Conservation (phyloP, 805 yeast species). For the Candida golubevii region DNA sequence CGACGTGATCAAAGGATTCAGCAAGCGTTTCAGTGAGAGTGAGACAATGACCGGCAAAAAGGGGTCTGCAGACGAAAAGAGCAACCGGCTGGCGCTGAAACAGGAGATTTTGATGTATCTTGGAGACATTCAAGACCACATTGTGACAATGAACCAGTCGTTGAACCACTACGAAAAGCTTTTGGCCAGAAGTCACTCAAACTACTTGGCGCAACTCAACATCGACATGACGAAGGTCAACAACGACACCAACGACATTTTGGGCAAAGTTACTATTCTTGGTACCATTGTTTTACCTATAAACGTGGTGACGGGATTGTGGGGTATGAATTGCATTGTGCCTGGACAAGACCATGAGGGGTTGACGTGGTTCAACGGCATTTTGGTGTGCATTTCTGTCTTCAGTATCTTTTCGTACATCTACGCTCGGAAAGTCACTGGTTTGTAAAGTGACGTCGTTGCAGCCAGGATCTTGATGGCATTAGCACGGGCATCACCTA, state of each 20-base stretch:
- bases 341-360: slow-evolving; percentile 72
- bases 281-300: slow-evolving; percentile 95
- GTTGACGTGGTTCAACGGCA: slow-evolving; percentile 39
- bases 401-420: slow-evolving; percentile 35
- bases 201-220: slow-evolving; percentile 92
- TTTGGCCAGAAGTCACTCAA: slow-evolving; percentile 91
- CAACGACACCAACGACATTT: slow-evolving; percentile 93
- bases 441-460: slow-evolving; percentile 12
- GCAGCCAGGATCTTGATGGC: no score
- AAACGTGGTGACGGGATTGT: slow-evolving; percentile 91
- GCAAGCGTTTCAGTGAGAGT: slow-evolving; percentile 81
- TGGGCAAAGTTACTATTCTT: slow-evolving; percentile 86
- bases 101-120: slow-evolving; percentile 86
- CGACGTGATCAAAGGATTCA: slow-evolving; percentile 94
- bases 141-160: slow-evolving; percentile 94
- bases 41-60: slow-evolving; percentile 7
- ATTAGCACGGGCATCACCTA: no score
- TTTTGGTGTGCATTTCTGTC: slow-evolving; percentile 29
- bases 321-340: slow-evolving; percentile 98
- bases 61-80: slow-evolving; percentile 5
- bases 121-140: slow-evolving; percentile 97
- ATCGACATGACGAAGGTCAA: slow-evolving; percentile 97
- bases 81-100: slow-evolving; percentile 45
- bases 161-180: slow-evolving; percentile 92
- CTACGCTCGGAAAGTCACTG: slow-evolving; percentile 38